A percentile compares a stretch with the other conserved stretches of the same genome.
Evolutionary conservation across 148 eudicot species (phyloP).

Genomic region (Cornus kousa): DNA sequence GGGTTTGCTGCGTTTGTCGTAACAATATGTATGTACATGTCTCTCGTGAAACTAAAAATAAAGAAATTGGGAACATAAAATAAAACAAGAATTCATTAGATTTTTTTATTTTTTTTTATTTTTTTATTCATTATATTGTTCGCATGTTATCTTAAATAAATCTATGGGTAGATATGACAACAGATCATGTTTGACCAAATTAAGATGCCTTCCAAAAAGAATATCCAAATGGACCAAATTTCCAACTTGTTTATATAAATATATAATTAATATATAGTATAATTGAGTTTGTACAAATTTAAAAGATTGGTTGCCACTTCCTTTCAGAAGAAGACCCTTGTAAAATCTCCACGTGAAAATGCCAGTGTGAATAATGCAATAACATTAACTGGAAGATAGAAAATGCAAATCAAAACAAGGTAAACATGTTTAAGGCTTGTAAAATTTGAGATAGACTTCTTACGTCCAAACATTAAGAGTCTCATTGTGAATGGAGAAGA

Average conservation of each 20-base stretch:
- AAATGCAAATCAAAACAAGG: too few species aligned
- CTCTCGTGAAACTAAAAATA: neutral
- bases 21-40: too few species aligned
- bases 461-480: constrained; percentile 68
- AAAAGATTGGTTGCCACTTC: neutral
- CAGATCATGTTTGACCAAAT: neutral
- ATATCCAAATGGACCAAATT: neutral
- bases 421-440: neutral
- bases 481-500: constrained; percentile 50
- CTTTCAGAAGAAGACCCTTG: neutral
- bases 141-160: neutral
- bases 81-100: too few species aligned
- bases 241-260: neutral
- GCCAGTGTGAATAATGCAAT: neutral
- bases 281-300: neutral
- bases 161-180: neutral
- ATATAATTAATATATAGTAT: too few species aligned
- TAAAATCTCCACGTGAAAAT: neutral
- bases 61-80: too few species aligned
- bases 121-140: neutral
- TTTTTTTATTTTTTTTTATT: too few species aligned
- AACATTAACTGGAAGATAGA: neutral
- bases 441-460: constrained; percentile 10
- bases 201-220: neutral
- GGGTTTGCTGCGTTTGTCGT: too few species aligned